These are phyloP conservation scores for Acanthamoeba lenticulata DNA, from an alignment of 208 protist species.

Conservation along the genomic window DNA sequence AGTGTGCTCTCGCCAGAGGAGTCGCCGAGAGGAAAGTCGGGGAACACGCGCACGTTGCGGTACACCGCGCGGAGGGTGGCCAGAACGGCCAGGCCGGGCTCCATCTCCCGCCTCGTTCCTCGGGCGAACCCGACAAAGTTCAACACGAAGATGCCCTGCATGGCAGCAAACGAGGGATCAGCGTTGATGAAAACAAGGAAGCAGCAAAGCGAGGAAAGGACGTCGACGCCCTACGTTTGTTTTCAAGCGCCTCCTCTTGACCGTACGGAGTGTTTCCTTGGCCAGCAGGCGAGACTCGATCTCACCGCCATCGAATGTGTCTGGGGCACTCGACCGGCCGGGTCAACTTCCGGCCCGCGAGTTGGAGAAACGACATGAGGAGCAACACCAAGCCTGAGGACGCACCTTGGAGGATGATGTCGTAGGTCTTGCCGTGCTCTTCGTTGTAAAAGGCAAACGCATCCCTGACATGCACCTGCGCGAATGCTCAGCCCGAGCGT, in stretches of 20 bases:
- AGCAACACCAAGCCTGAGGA: neutral
- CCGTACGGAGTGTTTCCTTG: neutral
- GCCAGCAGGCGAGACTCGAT: neutral
- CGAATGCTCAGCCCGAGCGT: neutral
- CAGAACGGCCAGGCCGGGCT: neutral
- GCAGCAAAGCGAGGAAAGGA: neutral
- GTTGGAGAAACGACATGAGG: neutral
- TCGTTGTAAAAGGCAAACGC: neutral
- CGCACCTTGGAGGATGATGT: slow-evolving; percentile 41
- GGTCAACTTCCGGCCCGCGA: too few species aligned
- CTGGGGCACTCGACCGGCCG: neutral
- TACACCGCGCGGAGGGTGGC: neutral
- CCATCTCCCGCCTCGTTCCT: slow-evolving; percentile 1
- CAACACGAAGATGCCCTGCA: too few species aligned
- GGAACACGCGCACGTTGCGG: neutral
- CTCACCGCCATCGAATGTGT: neutral
- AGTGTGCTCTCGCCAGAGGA: neutral
- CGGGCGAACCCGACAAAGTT: slow-evolving; percentile 25
- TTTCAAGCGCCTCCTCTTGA: neutral
- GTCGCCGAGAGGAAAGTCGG: neutral
- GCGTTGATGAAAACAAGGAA: neutral
- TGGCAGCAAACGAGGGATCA: neutral
- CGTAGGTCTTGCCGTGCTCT: neutral
- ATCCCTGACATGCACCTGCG: neutral
- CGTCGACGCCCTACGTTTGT: neutral